Evolutionary conservation across 2,329 filamentous ascomycete species (phyloP).

Genomic region (Myriosclerotinia curreyana): DNA sequence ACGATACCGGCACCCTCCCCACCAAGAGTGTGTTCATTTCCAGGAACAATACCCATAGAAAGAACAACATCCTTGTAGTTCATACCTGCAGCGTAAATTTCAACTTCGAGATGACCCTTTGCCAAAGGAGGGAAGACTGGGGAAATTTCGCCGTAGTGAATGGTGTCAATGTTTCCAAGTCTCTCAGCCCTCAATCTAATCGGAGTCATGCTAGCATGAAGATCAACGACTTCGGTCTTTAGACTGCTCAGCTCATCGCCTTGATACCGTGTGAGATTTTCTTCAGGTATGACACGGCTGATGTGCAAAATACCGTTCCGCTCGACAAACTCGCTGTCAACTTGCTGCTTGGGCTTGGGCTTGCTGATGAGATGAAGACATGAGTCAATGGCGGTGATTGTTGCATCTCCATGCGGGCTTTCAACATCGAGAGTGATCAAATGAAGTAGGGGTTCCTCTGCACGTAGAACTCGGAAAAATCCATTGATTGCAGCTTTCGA

Average conservation of each 20-base stretch:
- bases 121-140: conserved; percentile 8
- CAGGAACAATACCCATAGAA: conserved; percentile 31
- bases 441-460: conserved; percentile 23
- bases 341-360: neutral
- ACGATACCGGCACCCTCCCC: conserved; percentile 37
- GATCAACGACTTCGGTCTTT: too few relatives aligned
- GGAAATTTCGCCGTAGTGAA: conserved; percentile 22
- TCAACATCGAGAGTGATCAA: conserved; percentile 28
- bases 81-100: conserved; percentile 31
- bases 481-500: conserved; percentile 39
- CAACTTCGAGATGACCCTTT: conserved; percentile 23
- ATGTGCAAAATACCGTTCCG: conserved; percentile 35
- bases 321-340: conserved; percentile 38
- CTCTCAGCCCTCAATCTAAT: conserved; percentile 21
- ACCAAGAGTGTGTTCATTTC: conserved; percentile 24
- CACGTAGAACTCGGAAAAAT: conserved; percentile 36
- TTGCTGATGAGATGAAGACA: neutral
- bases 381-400: neutral
- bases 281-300: too few relatives aligned
- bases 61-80: conserved; percentile 29
- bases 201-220: too few relatives aligned
- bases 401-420: conserved; percentile 4
- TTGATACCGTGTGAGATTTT: too few relatives aligned
- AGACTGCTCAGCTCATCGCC: too few relatives aligned
- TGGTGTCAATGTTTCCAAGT: conserved; percentile 22